Evolutionary conservation across 768 basidiomycete species (phyloP).

Genomic region (Russula earlei): DNA sequence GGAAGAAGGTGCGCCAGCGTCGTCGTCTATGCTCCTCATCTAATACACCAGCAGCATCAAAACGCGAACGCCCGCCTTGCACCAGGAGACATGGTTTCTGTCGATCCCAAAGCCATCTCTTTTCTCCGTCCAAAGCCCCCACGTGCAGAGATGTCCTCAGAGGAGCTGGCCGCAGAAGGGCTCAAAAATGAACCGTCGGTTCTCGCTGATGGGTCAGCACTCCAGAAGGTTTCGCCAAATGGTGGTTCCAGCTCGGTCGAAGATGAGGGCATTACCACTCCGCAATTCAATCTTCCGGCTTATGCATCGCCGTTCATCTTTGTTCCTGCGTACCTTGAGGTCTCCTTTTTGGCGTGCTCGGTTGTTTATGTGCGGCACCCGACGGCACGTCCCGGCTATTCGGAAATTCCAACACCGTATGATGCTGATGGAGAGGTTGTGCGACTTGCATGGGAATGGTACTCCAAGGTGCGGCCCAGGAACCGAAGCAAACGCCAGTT

Average conservation of each 20-base stretch:
- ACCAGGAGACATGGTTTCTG: conserved; percentile 90
- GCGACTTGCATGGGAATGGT: conserved; percentile 95
- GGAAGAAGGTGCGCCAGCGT: conserved; percentile 57
- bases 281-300: conserved; percentile 78
- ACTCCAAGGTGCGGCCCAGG: conserved; percentile 58
- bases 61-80: conserved; percentile 82
- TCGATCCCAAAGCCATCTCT: conserved; percentile 70
- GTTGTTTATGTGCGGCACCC: conserved; percentile 92
- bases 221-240: not conserved
- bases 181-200: conserved; percentile 20
- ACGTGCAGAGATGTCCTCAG: conserved; percentile 16
- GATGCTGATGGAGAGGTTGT: conserved; percentile 93
- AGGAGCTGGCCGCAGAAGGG: conserved; percentile 16
- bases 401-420: conserved; percentile 92
- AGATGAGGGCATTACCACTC: conserved; percentile 35
- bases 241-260: conserved; percentile 4
- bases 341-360: conserved; percentile 81
- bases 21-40: not conserved
- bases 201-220: not conserved
- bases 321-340: conserved; percentile 85
- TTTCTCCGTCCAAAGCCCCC: conserved; percentile 44
- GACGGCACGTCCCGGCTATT: conserved; percentile 91
- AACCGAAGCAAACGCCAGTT: conserved; percentile 27
- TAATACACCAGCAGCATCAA: conserved; percentile 44
- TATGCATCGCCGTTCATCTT: conserved; percentile 90